These are phyloP conservation scores for Phytophthora parvispora DNA, from an alignment of 352 stramenopile genomes.

Conservation along the genomic window DNA sequence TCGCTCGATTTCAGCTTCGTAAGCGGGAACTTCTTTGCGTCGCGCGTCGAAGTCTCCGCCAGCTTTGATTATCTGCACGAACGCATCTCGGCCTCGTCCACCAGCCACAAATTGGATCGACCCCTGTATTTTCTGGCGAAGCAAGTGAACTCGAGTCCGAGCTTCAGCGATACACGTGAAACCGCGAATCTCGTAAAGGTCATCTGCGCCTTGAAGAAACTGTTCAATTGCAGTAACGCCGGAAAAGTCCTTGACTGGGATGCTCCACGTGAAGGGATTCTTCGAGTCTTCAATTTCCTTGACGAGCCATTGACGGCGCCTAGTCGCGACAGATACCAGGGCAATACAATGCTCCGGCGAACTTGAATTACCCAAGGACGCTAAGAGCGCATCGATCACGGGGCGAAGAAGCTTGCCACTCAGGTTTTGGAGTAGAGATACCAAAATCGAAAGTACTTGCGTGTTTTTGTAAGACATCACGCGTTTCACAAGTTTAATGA, in stretches of 20 bases:
- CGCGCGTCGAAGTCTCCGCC: constrained; percentile 6
- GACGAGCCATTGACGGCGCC: constrained; percentile 7
- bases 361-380: background rate
- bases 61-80: constrained; percentile 5
- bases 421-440: background rate
- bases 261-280: constrained; percentile 10
- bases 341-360: background rate
- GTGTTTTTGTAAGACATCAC: background rate
- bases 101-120: background rate
- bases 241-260: background rate
- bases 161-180: constrained; percentile 10
- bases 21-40: background rate
- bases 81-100: constrained; percentile 9
- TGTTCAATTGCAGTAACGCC: background rate
- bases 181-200: background rate
- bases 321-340: background rate
- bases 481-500: background rate
- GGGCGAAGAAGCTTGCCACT: background rate
- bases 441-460: background rate
- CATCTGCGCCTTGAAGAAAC: constrained; percentile 7
- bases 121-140: constrained; percentile 7
- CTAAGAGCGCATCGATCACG: constrained; percentile 6
- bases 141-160: background rate
- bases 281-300: constrained; percentile 14
- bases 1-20: constrained; percentile 1